A percentile compares a stretch with the other conserved stretches of the same genome.
phyloP scores from a whole-genome alignment of 257 asterid species.

The Euphrasia confusa region DNA sequence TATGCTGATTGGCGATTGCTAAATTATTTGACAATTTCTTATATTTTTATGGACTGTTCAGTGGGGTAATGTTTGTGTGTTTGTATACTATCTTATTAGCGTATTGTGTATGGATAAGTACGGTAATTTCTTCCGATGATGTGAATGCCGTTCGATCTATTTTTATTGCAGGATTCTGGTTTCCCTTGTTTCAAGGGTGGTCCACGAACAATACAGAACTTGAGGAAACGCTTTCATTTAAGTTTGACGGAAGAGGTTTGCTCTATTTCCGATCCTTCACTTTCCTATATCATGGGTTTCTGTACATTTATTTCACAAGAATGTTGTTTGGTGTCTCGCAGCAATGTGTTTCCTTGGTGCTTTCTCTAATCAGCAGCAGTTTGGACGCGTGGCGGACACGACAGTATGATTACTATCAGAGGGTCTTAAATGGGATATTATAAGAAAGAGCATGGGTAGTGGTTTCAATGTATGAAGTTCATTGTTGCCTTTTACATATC shows the following conservation, averaged over 20 bases:
- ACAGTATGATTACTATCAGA: slow-evolving; percentile 94
- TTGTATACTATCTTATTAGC: background rate
- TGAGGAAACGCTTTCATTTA: slow-evolving; percentile 96
- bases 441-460: slow-evolving; percentile 37
- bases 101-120: slow-evolving; percentile 8
- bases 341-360: slow-evolving; percentile 99
- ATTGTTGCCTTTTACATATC: slow-evolving; percentile 21
- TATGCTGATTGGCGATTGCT: background rate
- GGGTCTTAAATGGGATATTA: slow-evolving; percentile 93
- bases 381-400: slow-evolving; percentile 99
- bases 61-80: background rate
- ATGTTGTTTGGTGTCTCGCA: slow-evolving; percentile 35
- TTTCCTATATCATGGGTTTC: slow-evolving; percentile 13
- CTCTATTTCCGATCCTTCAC: slow-evolving; percentile 16
- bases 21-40: background rate
- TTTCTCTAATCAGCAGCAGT: slow-evolving; percentile 97
- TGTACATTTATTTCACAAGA: slow-evolving; percentile 18
- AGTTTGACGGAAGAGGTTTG: slow-evolving; percentile 96
- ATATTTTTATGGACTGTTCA: background rate
- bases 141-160: slow-evolving; percentile 17
- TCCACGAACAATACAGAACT: slow-evolving; percentile 89
- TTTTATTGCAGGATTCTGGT: slow-evolving; percentile 74
- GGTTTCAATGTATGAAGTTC: slow-evolving; percentile 15
- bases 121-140: slow-evolving; percentile 14
- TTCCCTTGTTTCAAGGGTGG: slow-evolving; percentile 99